A percentile compares a stretch with the other conserved stretches of the same genome.
Evolutionary conservation across 345 rosid genomes (phyloP).

Genomic region (Eucalyptus tenuipes): DNA sequence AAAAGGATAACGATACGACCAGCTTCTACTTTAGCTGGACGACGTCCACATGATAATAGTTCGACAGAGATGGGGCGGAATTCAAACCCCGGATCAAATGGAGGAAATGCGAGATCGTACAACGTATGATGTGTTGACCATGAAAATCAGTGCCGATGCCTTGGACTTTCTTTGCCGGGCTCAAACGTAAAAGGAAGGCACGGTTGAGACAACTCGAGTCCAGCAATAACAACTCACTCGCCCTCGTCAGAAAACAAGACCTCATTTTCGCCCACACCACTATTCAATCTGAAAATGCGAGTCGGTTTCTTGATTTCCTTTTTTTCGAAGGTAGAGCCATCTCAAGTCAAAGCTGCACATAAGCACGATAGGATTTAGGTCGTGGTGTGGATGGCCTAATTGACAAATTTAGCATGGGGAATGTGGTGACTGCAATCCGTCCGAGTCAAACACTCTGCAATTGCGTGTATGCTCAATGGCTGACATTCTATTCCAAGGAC

Average conservation of each 20-base stretch:
- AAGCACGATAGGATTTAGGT: neutral
- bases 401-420: constrained; percentile 3
- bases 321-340: neutral
- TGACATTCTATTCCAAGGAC: neutral
- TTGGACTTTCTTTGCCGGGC: neutral
- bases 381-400: neutral
- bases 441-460: constrained; percentile 2
- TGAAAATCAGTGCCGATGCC: neutral
- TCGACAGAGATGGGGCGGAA: neutral
- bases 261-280: neutral
- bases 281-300: neutral
- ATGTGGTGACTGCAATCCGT: neutral
- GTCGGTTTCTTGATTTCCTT: neutral
- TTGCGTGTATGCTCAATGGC: constrained; percentile 19
- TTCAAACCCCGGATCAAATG: neutral
- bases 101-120: neutral
- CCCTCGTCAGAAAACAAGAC: neutral
- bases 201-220: neutral
- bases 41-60: neutral
- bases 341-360: neutral
- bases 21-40: neutral
- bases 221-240: neutral
- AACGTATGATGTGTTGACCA: neutral
- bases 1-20: neutral
- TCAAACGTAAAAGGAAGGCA: neutral